Evolutionary conservation across 495 filamentous ascomycete genomes (phyloP), one percentile per base, ranked within the genome.

Genomic region (Annulohypoxylon bovei): DNA sequence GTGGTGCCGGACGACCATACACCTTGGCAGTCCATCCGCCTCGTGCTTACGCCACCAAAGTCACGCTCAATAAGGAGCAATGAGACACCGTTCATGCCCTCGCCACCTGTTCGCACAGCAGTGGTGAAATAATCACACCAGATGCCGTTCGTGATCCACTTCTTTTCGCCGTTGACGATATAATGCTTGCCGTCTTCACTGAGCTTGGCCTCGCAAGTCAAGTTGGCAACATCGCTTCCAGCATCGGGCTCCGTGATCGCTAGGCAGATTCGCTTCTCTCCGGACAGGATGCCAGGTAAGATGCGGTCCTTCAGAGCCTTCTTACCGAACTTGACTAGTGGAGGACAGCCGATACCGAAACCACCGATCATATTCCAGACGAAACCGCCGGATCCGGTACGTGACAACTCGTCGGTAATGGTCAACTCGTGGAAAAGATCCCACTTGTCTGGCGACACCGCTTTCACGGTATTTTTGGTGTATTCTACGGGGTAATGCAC

Each of bases 121-220:
- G 91, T 93, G 57, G 95, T 98, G 85, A 99, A 99, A 82, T 98
- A 99, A 78, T 99, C 95, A 62, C 85, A 87, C 92, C 92, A 98
- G 67, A 97, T 87, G 73, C 95, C 95, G 83, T 99, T 98, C 75
- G 95, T 98, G 80, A 99, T 99, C 95, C 95, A 98, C 81, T 99
- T 99, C 90, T 99, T 98, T 87, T 98, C 95, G 42, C 95, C 95
- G 77, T 98, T 99, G 80, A 99, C 95, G 65, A 99, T 98, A 80
- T 96, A 99, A 80, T 98, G 93, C 86, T 98, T 99, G 76, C 95
- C 95, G 76, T 98, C 95, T 71, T 93, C 88, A 56, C 85, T 90
- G 44, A 97, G 90, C 83, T 96, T 97, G 27, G 95, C 95, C 84
- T 97, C 94, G 78, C 95, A 98, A 23, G 89, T 94, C 39, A 99